These are phyloP conservation scores for Cladosporium oxysporum DNA, from an alignment of 2,329 filamentous ascomycete genomes.

Conservation along the genomic window DNA sequence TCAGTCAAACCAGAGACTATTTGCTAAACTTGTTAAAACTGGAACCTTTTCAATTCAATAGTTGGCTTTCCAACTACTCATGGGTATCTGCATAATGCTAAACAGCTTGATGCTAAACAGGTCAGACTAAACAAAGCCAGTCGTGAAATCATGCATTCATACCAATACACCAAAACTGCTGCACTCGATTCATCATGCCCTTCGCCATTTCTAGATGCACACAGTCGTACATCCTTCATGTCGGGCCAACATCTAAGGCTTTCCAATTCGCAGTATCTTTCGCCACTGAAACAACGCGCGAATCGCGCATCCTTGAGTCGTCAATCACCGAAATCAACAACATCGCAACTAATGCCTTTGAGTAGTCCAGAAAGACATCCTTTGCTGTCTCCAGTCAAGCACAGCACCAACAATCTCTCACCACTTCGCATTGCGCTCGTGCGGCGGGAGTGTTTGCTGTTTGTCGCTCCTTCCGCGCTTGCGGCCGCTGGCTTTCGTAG, in stretches of 20 bases:
- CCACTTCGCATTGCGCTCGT: background rate
- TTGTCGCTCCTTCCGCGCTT: background rate
- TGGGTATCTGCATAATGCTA: background rate
- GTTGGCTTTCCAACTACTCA: background rate
- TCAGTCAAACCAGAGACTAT: slow-evolving; percentile 5
- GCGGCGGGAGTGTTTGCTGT: background rate
- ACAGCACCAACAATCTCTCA: background rate
- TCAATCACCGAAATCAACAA: background rate
- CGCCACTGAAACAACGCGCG: background rate
- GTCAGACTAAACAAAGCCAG: background rate
- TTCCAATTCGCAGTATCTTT: background rate
- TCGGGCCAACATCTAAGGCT: background rate
- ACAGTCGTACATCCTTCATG: background rate
- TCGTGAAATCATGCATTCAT: background rate
- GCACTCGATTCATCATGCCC: background rate
- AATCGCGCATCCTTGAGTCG: background rate
- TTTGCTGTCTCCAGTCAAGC: background rate
- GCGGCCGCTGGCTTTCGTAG: background rate
- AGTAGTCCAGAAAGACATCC: background rate
- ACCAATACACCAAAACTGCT: background rate
- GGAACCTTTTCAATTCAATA: background rate
- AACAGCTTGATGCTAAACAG: background rate
- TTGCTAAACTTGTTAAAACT: background rate
- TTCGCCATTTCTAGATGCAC: background rate
- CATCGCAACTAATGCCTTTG: background rate